These are phyloP conservation scores for Tylopilus balloui DNA, from an alignment of 768 basidiomycete species.

Conservation along the genomic window DNA sequence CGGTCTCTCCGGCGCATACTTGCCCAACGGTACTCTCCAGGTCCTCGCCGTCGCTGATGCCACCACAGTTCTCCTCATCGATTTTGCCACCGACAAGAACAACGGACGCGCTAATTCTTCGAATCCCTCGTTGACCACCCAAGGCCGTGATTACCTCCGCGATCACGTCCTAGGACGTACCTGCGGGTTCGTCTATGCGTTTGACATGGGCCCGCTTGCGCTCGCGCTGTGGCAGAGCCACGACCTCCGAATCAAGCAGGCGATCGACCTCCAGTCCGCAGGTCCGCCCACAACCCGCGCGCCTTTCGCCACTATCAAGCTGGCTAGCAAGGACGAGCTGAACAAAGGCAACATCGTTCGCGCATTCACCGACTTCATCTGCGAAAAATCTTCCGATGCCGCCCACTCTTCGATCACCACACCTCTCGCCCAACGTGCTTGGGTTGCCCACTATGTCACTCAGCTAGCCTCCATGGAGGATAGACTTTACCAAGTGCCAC, in stretches of 20 bases:
- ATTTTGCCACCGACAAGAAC: constrained; percentile 29
- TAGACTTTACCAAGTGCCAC: constrained; percentile 18
- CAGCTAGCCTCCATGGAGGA: constrained; percentile 22
- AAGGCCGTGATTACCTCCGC: constrained; percentile 25
- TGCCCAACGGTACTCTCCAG: constrained; percentile 20
- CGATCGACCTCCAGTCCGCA: constrained; percentile 29
- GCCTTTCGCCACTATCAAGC: constrained; percentile 17
- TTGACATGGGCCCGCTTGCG: constrained; percentile 29
- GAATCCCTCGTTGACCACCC: constrained; percentile 10
- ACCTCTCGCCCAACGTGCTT: constrained; percentile 28
- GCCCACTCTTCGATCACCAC: constrained; percentile 4
- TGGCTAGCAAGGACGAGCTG: constrained; percentile 10
- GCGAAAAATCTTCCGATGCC: not conserved
- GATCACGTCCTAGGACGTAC: constrained; percentile 29
- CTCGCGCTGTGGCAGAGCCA: constrained; percentile 29
- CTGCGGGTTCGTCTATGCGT: constrained; percentile 28
- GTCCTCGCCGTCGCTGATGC: constrained; percentile 28
- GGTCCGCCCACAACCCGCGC: constrained; percentile 12
- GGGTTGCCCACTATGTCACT: constrained; percentile 30
- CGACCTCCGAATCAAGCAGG: constrained; percentile 33
- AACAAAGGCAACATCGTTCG: constrained; percentile 15
- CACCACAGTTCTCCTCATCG: constrained; percentile 24
- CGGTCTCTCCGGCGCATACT: constrained; percentile 26
- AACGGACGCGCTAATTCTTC: constrained; percentile 31
- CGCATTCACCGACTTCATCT: constrained; percentile 10